phyloP scores from a whole-genome alignment of 2,329 filamentous ascomycete genomes.

The Albophoma yamanashiensis region DNA sequence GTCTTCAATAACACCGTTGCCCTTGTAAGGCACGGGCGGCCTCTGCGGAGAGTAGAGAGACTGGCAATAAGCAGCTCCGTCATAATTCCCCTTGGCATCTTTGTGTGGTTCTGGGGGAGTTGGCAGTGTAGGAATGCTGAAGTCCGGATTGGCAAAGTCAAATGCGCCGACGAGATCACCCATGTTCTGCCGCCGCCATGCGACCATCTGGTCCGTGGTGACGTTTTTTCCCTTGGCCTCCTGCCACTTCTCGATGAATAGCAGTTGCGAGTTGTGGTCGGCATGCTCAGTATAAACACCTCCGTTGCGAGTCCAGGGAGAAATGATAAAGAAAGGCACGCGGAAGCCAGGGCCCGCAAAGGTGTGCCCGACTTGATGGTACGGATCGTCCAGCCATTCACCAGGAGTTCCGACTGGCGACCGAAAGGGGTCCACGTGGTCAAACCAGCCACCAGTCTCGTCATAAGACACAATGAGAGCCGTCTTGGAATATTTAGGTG shows the following conservation, averaged over 20 bases:
- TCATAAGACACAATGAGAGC: slow-evolving; percentile 32
- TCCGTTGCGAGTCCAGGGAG: slow-evolving; percentile 42
- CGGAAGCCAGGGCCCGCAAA: slow-evolving; percentile 28
- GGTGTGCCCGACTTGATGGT: slow-evolving; percentile 25
- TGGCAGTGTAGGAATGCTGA: slow-evolving; percentile 34
- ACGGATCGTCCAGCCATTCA: slow-evolving; percentile 38
- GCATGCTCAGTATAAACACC: slow-evolving; percentile 42
- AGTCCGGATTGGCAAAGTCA: slow-evolving; percentile 38
- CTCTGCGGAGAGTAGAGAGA: slow-evolving; percentile 21
- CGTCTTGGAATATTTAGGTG: slow-evolving; percentile 36
- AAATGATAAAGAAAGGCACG: slow-evolving; percentile 43
- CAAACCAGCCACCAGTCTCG: slow-evolving; percentile 44
- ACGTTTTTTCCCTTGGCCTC: slow-evolving; percentile 27
- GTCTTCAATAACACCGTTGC: slow-evolving; percentile 21
- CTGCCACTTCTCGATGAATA: slow-evolving; percentile 40
- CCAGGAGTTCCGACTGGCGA: slow-evolving; percentile 36
- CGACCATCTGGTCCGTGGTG: slow-evolving; percentile 15
- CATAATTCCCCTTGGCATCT: slow-evolving; percentile 29
- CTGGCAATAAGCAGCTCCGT: slow-evolving; percentile 33
- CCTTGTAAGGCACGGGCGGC: slow-evolving; percentile 37
- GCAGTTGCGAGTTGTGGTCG: slow-evolving; percentile 44
- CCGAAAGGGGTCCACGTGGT: slow-evolving; percentile 41
- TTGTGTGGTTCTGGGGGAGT: slow-evolving; percentile 29
- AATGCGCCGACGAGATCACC: slow-evolving; percentile 24
- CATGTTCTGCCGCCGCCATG: slow-evolving; percentile 21